Evolutionary conservation across 345 rosid genomes (phyloP).

Genomic region (Nephelium lappaceum): DNA sequence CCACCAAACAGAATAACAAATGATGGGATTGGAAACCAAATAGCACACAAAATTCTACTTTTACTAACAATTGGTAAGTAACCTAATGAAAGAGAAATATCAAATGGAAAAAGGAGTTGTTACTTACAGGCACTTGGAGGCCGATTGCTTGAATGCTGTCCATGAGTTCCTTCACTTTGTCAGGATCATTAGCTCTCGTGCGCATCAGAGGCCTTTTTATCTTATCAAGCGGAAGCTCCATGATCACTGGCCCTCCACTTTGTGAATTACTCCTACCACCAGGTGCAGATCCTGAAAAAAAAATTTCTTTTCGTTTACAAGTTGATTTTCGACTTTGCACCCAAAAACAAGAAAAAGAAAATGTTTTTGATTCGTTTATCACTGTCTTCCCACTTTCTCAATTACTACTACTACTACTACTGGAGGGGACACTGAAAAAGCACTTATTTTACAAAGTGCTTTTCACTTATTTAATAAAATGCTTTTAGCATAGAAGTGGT

Average conservation of each 20-base stretch:
- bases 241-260: conserved; percentile 59
- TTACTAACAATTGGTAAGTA: neutral
- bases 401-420: no score
- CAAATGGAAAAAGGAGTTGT: neutral
- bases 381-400: neutral
- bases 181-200: conserved; percentile 81
- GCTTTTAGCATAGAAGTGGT: no score
- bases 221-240: conserved; percentile 76
- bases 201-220: conserved; percentile 84
- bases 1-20: no score
- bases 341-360: neutral
- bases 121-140: conserved; percentile 84
- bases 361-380: neutral
- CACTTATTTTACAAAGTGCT: no score
- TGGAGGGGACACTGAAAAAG: no score
- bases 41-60: neutral
- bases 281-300: conserved; percentile 36
- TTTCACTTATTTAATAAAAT: no score
- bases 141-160: conserved; percentile 78
- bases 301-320: no score
- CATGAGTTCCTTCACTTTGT: conserved; percentile 84
- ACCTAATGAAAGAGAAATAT: neutral
- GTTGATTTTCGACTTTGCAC: no score
- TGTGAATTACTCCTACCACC: conserved; percentile 29
- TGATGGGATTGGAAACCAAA: neutral